These are phyloP conservation scores for Aspergillus brasiliensis DNA, from an alignment of 2,329 filamentous ascomycete species.

Conservation along the genomic window DNA sequence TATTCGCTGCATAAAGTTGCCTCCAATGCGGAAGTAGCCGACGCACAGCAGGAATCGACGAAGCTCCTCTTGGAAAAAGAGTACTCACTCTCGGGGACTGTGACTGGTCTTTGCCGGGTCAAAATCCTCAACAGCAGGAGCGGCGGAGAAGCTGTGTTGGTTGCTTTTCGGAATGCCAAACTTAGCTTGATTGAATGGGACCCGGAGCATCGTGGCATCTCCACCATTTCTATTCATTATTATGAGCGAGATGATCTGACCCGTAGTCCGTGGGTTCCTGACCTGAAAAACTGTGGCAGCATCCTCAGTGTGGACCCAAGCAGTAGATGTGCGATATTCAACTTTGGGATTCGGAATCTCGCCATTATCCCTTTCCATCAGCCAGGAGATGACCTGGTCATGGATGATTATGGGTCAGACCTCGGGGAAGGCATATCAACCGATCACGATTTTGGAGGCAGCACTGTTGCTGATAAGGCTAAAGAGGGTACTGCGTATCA, in stretches of 20 bases:
- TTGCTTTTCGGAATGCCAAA: conserved; percentile 89
- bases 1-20: conserved; percentile 70
- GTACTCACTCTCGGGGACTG: conserved; percentile 77
- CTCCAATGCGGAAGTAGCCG: conserved; percentile 46
- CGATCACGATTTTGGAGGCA: conserved; percentile 40
- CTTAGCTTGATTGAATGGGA: conserved; percentile 95
- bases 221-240: conserved; percentile 93
- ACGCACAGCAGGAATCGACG: conserved; percentile 64
- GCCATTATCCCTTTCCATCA: conserved; percentile 94
- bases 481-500: conserved; percentile 42
- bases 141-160: conserved; percentile 78
- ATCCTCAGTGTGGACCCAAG: conserved; percentile 85
- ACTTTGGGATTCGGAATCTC: conserved; percentile 84
- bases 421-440: conserved; percentile 66
- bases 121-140: conserved; percentile 72
- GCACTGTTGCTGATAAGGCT: conserved; percentile 28
- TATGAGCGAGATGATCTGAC: conserved; percentile 93
- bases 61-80: conserved; percentile 86
- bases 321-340: conserved; percentile 90
- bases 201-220: conserved; percentile 72
- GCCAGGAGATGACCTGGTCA: conserved; percentile 80
- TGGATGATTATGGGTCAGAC: conserved; percentile 87
- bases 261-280: conserved; percentile 77
- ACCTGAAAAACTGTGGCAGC: conserved; percentile 74
- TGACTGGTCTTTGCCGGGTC: conserved; percentile 79